Evolutionary conservation across 2,329 filamentous ascomycete species (phyloP).

Genomic region (Apiospora pterosperma): DNA sequence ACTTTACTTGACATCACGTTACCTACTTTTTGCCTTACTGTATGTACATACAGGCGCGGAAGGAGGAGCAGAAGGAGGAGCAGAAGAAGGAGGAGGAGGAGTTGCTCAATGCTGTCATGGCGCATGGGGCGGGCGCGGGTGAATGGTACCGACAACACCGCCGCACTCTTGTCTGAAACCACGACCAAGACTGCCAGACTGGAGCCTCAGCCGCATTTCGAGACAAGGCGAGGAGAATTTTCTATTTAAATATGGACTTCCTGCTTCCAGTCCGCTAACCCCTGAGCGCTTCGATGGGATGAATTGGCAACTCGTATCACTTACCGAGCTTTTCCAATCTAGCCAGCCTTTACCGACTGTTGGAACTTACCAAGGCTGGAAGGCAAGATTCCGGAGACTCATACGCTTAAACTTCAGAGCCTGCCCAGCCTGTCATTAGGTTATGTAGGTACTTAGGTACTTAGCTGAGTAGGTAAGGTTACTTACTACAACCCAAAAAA

Average conservation of each 20-base stretch:
- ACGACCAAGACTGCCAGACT: background rate
- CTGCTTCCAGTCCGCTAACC: too few relatives aligned
- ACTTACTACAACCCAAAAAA: too few relatives aligned
- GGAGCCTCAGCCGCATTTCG: background rate
- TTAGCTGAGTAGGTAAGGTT: too few relatives aligned
- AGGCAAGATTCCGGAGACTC: too few relatives aligned
- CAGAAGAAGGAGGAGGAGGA: background rate
- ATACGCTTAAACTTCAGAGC: too few relatives aligned
- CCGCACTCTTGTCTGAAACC: background rate
- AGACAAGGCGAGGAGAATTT: background rate
- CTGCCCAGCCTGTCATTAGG: too few relatives aligned
- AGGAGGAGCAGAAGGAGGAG: background rate
- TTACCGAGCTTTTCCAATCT: background rate
- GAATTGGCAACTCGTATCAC: background rate
- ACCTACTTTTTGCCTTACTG: too few relatives aligned
- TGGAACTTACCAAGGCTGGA: background rate
- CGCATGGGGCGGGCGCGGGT: background rate
- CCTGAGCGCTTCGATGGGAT: background rate
- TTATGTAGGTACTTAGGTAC: too few relatives aligned
- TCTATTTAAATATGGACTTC: too few relatives aligned
- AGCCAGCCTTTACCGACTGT: background rate
- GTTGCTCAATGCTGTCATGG: conserved; percentile 2
- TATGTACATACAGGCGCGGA: background rate
- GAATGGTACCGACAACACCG: background rate
- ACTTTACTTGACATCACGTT: background rate